Evolutionary conservation across 208 protist species (phyloP).

Genomic region (Trypanosoma boissoni): DNA sequence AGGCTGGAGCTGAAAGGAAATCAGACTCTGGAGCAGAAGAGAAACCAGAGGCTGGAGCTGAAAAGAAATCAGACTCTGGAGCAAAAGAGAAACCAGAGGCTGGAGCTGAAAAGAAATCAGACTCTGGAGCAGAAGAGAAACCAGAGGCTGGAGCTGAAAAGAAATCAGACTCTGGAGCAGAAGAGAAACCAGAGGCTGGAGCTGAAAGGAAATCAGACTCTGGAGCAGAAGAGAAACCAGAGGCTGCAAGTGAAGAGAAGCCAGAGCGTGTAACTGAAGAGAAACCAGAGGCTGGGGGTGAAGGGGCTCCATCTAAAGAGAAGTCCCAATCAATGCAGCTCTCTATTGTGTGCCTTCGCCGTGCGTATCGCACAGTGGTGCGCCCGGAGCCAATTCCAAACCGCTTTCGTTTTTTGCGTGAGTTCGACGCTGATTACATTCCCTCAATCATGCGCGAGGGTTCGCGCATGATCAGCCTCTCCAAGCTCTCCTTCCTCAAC

Average conservation of each 20-base stretch:
- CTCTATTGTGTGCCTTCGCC: conserved; percentile 31
- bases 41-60: too few species aligned
- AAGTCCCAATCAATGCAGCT: conserved; percentile 31
- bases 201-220: too few species aligned
- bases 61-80: too few species aligned
- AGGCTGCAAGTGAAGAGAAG: neutral
- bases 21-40: too few species aligned
- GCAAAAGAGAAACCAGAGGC: too few species aligned
- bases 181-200: too few species aligned
- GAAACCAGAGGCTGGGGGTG: neutral
- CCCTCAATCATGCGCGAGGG: conserved; percentile 63
- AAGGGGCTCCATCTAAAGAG: neutral
- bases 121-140: too few species aligned
- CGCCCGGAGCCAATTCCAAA: conserved; percentile 24
- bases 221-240: neutral
- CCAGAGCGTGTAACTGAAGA: too few species aligned
- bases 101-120: too few species aligned
- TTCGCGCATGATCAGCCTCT: conserved; percentile 62
- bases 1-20: too few species aligned
- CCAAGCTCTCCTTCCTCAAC: conserved; percentile 44
- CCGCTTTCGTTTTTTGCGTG: conserved; percentile 52
- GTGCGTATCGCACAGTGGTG: conserved; percentile 37
- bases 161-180: too few species aligned
- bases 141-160: too few species aligned
- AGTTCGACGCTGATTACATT: conserved; percentile 70